Evolutionary conservation across 306 rosid species (phyloP), one percentile per base, ranked within the genome.

Genomic region (Rubus parviflorus): DNA sequence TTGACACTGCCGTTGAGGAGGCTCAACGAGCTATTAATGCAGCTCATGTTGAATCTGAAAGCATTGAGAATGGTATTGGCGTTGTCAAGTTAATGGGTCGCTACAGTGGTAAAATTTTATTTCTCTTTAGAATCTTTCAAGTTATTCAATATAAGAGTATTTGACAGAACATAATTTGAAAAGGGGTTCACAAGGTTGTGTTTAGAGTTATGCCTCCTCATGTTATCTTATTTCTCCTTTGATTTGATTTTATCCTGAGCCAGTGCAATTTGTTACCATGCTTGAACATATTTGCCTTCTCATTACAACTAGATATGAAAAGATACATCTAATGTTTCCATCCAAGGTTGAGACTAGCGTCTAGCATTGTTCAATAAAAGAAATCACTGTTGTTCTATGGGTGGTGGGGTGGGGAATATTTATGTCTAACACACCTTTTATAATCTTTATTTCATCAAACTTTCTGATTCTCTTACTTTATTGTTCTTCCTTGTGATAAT

Each of bases 71-170:
- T 83, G 82, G 92, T 52, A 83, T 89, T 53, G 97, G 97, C 1
- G 71, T 91, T 41, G 92, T 91, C 71, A 91, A 91, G 85, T 76
- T 91, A 84, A 91, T 91, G 97, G 90, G 92, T 16, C 93, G 93
- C 81, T 42, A 77, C 20, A 91, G 93, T 76, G 97, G 97, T 91
- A 83, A 77, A 84, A 82, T 80, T 45, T 73, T 66, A 62, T 47
- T 53, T 63, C 71, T 80, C 58, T n/a, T 9, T 22, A 23, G 37
- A 37, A n/a, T 20, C 5, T 53, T 43, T 40, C 2, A 19, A 61
- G 23, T 60, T 19, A 19, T 10, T 19, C 46, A 37, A 4, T 20
- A 48, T 37, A 20, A 20, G 56, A 11, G 68, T 14, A 72, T 14
- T n/a, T 7, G 0, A 54, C 49, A 19, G 23, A 73, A 57, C 54